Evolutionary conservation across 441 rosid genomes (phyloP), one percentile per base, ranked within the genome.

Genomic region (Bruguiera hainesii): DNA sequence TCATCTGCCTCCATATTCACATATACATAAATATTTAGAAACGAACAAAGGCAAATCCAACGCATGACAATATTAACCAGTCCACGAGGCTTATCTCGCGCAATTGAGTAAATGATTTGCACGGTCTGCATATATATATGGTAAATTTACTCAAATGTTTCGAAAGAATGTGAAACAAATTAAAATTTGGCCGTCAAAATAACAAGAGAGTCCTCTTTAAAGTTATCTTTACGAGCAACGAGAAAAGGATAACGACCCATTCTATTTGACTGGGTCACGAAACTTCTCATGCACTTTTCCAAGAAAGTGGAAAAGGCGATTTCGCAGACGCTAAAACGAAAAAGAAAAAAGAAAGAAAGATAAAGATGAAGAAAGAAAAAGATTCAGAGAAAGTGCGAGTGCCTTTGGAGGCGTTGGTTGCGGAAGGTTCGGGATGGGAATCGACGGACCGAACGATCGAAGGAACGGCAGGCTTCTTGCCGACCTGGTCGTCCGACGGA

Each of bases 381-480:
- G 8, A 31, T 63, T 39, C 5, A 39, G 46, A 46, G 2, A 7
- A 23, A 31, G 72, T 6, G 25, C 8, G 65, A 30, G 64, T 74
- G 81, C 96, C 92, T 86, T 86, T 88, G 55, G 85, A 49, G n/a
- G 86, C 69, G 58, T 87, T 55, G 73, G 79, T 79, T 8, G 60
- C 53, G 71, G 92, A 74, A 63, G 89, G 58, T 37, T 85, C 91
- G 0, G 85, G 81, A 71, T 82, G 61, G 55, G 88, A 69, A 62
- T 86, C 93, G 50, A 80, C 85, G 8, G 89, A 85, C 25, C 75
- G 85, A 78, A 87, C 79, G 66, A 84, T 53, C 77, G 90, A 72
- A 29, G 87, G 74, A 66, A 82, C 37, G 66, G 80, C 68, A 59
- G 78, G 61, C 68, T 75, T 73, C 69, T 74, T 76, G 60, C 70